Base-by-base conservation (phyloP, 2,329 filamentous ascomycete species). In the Pseudonectria foliicola region DNA sequence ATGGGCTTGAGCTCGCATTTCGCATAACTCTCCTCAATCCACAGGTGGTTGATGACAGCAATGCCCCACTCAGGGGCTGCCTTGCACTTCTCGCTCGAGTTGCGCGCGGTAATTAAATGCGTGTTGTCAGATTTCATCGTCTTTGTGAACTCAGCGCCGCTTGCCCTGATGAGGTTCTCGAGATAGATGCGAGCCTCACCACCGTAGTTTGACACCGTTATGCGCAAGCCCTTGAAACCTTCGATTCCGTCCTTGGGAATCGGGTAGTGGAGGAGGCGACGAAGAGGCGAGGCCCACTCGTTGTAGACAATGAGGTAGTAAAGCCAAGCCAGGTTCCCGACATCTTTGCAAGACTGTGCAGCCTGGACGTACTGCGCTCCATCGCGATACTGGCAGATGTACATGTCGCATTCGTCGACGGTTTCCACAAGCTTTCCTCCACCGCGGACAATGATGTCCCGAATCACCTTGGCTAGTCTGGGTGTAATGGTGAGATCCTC, bases 21-120 rank as follows among this genome's bases (percentile, higher is more conserved):
- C 2, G 90, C 87, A 55, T 96, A 98, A 60, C 88, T 93, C 55
- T 98, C 92, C 60, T 98, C 92, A 29, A 98, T 73, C 92, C 92
- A 98, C 1, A 98, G 71, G 56, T 98, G 92, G 57, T 96, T 98
- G 50, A 95, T 69, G 50, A 95, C 82, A 37, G 87, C 68, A 35
- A 96, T 81, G 34, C 83, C 82, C 92, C 92, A 98, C 62, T 96
- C 92, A 42, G 78, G 76, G 0, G 92, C 92, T 2, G 92, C 92
- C 25, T 83, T 80, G 57, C 85, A 95, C 61, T 98, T 98, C 55
- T 96, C 92, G 53, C 90, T 93, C 37, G 79, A 78, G 39, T 82
- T 79, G 49, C 94, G 84, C 4, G 92, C 92, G 1, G 90, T 95
- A 51, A 98, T 82, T 1, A 98, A 75, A 62, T 98, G 92, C 0